phyloP scores from a whole-genome alignment of 2,329 filamentous ascomycete genomes.

The Saccharata proteae region DNA sequence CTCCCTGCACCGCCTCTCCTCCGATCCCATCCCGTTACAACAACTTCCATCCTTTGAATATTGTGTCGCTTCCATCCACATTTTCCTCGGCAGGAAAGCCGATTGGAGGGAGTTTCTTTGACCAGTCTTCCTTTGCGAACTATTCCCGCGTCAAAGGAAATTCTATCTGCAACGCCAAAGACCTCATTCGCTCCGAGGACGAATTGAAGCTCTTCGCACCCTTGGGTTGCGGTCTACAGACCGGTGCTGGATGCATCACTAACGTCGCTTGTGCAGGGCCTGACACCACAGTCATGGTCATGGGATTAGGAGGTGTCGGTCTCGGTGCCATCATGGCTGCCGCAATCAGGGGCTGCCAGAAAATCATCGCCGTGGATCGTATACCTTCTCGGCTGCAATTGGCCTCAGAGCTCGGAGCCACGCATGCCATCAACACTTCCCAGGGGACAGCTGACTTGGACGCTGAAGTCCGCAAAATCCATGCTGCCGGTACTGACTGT shows the following conservation, averaged over 20 bases:
- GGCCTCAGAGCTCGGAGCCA: conserved; percentile 26
- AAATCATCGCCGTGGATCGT: conserved; percentile 27
- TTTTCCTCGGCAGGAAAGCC: too few relatives aligned
- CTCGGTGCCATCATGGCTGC: too few relatives aligned
- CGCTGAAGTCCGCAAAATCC: too few relatives aligned
- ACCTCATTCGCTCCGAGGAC: conserved; percentile 24
- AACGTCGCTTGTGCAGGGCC: too few relatives aligned
- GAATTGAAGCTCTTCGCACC: too few relatives aligned
- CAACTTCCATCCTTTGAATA: too few relatives aligned
- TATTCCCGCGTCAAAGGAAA: conserved; percentile 27
- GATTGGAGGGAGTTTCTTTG: conserved; percentile 36
- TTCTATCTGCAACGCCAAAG: conserved; percentile 30
- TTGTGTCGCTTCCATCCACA: conserved; percentile 16
- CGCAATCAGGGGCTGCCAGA: conserved; percentile 25
- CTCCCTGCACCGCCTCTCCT: conserved; percentile 33
- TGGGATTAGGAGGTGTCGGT: too few relatives aligned
- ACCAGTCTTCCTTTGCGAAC: conserved; percentile 34
- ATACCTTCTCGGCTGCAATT: conserved; percentile 22
- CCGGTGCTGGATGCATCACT: too few relatives aligned
- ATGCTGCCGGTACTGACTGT: too few relatives aligned
- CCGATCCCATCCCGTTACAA: conserved; percentile 31
- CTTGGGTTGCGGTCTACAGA: too few relatives aligned
- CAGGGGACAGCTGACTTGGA: too few relatives aligned
- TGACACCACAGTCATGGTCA: too few relatives aligned
- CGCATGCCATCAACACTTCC: conserved; percentile 28